Conservation (phyloP, 2,329 filamentous ascomycete species). For the Colletotrichum shisoi region DNA sequence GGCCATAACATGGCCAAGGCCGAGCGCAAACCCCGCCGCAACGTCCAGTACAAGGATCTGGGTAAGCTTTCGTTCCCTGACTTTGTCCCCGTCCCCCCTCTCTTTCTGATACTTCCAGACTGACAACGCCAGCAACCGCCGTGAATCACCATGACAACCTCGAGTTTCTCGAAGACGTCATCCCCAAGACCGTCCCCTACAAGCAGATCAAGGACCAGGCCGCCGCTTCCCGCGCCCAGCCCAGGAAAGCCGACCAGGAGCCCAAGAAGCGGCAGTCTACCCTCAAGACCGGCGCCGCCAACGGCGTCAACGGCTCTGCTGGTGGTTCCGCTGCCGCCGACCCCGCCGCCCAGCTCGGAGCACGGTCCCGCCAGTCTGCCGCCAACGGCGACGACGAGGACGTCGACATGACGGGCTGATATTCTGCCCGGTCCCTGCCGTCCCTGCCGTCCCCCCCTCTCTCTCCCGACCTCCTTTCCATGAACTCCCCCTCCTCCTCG, state of each 20-base stretch:
- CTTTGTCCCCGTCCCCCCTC: background rate
- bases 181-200: slow-evolving; percentile 84
- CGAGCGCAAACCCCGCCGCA: slow-evolving; percentile 89
- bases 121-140: slow-evolving; percentile 70
- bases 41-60: slow-evolving; percentile 95
- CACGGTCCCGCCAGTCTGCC: slow-evolving; percentile 61
- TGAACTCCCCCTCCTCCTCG: background rate
- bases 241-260: slow-evolving; percentile 55
- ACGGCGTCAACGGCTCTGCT: slow-evolving; percentile 38
- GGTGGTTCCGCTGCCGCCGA: slow-evolving; percentile 4
- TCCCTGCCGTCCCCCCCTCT: too few relatives aligned
- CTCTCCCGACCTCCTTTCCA: background rate
- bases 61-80: slow-evolving; percentile 58
- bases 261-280: slow-evolving; percentile 43
- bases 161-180: slow-evolving; percentile 90
- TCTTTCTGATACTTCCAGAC: background rate
- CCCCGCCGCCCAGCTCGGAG: slow-evolving; percentile 63
- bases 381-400: slow-evolving; percentile 56
- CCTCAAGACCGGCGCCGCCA: slow-evolving; percentile 1
- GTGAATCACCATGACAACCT: slow-evolving; percentile 90
- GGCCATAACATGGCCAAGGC: slow-evolving; percentile 87
- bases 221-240: slow-evolving; percentile 57
- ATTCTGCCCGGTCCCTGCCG: background rate
- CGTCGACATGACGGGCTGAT: slow-evolving; percentile 67
- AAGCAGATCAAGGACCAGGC: slow-evolving; percentile 76